Base-by-base conservation (phyloP, 164 flowering plant genomes). In the Hamamelis virginiana region DNA sequence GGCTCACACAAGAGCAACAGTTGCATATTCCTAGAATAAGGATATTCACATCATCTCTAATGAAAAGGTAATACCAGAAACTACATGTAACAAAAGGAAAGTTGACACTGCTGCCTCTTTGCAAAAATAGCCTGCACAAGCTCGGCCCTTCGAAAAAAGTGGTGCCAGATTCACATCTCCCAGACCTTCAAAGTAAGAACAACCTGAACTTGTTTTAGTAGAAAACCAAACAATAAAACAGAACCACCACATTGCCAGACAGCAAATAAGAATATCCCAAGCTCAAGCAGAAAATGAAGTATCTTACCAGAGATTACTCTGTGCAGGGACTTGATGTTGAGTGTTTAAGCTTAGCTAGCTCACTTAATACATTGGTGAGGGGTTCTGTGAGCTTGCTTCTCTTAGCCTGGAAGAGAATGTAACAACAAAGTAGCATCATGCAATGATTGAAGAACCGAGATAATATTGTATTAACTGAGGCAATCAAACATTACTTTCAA, bases 311-410 rank as follows among this genome's bases (percentile, higher is more conserved):
- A n/a, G 3, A 21, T 47, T 8, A 44, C n/a, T 8, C 25, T 25
- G 46, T 9, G 28, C 11, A 46, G 4, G 55, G 62, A 65, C 62
- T 53, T 57, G 62, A 73, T 23, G 22, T 58, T 19, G 70, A 33
- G 56, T 67, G 50, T 68, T 77, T 84, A 15, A 85, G 79, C 75
- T 80, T 80, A 5, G 80, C 78, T 66, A 90, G 74, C 74, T 85
- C 85, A 18, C 12, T 44, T 63, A 92, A 19, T 26, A 70, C 80
- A 57, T 72, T 74, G 59, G 73, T 77, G 59, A 90, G 79, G 26
- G 90, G 83, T 51, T 77, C 83, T 10, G 45, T 74, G 14, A 82
- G 75, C 58, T 25, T 73, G 73, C 70, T 69, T 72, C 72, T 75
- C 69, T 85, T 88, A 5, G 62, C 75, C 91, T 88, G 74, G 38